phyloP scores from a whole-genome alignment of 305 asterid genomes.

The Plantago lanceolata region DNA sequence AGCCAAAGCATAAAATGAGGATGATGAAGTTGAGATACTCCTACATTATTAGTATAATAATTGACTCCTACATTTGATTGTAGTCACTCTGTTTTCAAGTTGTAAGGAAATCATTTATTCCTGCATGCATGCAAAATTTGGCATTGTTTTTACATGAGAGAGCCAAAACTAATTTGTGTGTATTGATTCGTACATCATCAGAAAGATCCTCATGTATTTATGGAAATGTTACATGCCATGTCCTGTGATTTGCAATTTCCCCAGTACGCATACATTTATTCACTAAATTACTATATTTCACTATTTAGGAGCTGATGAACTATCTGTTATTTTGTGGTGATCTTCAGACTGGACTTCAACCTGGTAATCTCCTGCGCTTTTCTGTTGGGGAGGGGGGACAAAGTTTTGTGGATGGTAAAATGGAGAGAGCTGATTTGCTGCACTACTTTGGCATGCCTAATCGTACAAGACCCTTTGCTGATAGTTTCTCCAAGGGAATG shows the following conservation, averaged over 20 bases:
- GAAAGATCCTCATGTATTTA: conserved; percentile 3
- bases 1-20: too few relatives aligned
- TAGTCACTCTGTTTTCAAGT: background rate
- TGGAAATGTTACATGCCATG: conserved; percentile 2
- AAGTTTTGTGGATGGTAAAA: conserved; percentile 55
- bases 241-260: background rate
- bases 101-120: background rate
- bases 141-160: background rate
- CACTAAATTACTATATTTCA: background rate
- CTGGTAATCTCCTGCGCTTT: conserved; percentile 70
- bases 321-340: background rate
- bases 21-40: too few relatives aligned
- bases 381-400: conserved; percentile 60
- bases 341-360: conserved; percentile 54
- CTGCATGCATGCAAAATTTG: background rate
- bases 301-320: background rate
- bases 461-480: conserved; percentile 87
- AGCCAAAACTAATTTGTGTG: background rate
- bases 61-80: too few relatives aligned
- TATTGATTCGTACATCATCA: background rate
- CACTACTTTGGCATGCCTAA: conserved; percentile 68
- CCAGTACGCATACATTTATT: too few relatives aligned
- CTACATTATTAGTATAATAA: too few relatives aligned
- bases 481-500: conserved; percentile 87
- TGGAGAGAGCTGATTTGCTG: conserved; percentile 80